Conservation (phyloP, 2,329 filamentous ascomycete species). For the Aureobasidium sp. region DNA sequence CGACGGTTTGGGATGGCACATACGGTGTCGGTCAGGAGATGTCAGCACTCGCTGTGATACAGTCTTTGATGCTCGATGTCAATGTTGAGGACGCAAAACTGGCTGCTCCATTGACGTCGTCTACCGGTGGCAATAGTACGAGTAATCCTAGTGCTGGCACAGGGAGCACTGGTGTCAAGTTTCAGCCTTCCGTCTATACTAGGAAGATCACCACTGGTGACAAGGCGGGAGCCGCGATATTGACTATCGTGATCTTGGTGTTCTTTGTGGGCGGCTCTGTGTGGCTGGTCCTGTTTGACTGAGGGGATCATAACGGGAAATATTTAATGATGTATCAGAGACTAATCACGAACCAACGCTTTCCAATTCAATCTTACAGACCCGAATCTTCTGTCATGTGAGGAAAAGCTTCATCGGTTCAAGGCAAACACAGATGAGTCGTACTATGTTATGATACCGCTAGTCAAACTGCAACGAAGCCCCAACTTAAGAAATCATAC, state of each 20-base stretch:
- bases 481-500: too few species aligned
- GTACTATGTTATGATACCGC: too few species aligned
- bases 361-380: too few species aligned
- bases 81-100: background rate
- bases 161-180: background rate
- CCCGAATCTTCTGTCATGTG: too few species aligned
- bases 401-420: too few species aligned
- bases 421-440: too few species aligned
- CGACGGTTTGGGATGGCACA: slow-evolving; percentile 33
- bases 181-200: background rate
- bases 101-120: slow-evolving; percentile 1
- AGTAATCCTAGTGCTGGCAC: slow-evolving; percentile 13
- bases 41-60: slow-evolving; percentile 43
- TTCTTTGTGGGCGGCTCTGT: background rate
- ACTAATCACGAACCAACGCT: too few species aligned
- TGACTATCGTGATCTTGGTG: slow-evolving; percentile 50
- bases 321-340: background rate
- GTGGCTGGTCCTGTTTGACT: background rate
- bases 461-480: too few species aligned
- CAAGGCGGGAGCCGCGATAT: slow-evolving; percentile 57
- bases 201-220: slow-evolving; percentile 47
- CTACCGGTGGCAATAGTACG: slow-evolving; percentile 14
- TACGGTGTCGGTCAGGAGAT: slow-evolving; percentile 47
- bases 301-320: background rate
- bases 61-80: slow-evolving; percentile 9